A percentile compares a stretch with the other conserved stretches of the same genome.
Evolutionary conservation across 2,329 filamentous ascomycete genomes (phyloP).

Genomic region (Escovopsis weberi): DNA sequence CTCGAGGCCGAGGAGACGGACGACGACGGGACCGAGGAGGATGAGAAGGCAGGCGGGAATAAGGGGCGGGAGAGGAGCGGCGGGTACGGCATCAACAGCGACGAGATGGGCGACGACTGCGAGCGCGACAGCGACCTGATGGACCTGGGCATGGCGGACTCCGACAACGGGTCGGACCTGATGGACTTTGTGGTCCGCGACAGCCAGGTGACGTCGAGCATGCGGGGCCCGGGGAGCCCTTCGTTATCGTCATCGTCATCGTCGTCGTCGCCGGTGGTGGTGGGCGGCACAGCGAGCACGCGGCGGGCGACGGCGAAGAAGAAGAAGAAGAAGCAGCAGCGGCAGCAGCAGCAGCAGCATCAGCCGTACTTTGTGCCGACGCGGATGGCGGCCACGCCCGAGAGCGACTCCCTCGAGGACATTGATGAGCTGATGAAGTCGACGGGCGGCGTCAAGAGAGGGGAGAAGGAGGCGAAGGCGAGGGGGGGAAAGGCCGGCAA

Average conservation of each 20-base stretch:
- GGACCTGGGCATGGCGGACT: slow-evolving; percentile 30
- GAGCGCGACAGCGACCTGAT: slow-evolving; percentile 32
- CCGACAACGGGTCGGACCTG: slow-evolving; percentile 34
- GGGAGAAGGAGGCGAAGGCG: no score
- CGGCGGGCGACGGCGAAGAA: slow-evolving; percentile 8
- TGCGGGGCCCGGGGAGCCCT: slow-evolving; percentile 13
- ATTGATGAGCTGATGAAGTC: slow-evolving; percentile 14
- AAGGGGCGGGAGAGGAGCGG: slow-evolving; percentile 2
- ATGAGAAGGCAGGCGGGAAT: background rate
- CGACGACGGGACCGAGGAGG: slow-evolving; percentile 7
- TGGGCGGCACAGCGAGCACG: slow-evolving; percentile 7
- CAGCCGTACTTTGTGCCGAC: slow-evolving; percentile 24
- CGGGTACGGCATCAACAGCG: slow-evolving; percentile 23
- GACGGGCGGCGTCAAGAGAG: no score
- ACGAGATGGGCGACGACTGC: slow-evolving; percentile 38
- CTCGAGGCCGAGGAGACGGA: slow-evolving; percentile 7
- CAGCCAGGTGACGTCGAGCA: slow-evolving; percentile 25
- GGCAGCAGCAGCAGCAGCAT: no score
- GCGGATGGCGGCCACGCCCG: slow-evolving; percentile 24
- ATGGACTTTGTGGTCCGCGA: slow-evolving; percentile 43
- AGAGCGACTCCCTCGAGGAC: slow-evolving; percentile 25
- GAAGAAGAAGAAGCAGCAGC: no score
- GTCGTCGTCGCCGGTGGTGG: no score
- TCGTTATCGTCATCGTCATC: background rate
- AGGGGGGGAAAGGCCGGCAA: background rate